Evolutionary conservation across 768 basidiomycete species (phyloP), one percentile per base, ranked within the genome.

Genomic region (Artomyces pyxidatus): DNA sequence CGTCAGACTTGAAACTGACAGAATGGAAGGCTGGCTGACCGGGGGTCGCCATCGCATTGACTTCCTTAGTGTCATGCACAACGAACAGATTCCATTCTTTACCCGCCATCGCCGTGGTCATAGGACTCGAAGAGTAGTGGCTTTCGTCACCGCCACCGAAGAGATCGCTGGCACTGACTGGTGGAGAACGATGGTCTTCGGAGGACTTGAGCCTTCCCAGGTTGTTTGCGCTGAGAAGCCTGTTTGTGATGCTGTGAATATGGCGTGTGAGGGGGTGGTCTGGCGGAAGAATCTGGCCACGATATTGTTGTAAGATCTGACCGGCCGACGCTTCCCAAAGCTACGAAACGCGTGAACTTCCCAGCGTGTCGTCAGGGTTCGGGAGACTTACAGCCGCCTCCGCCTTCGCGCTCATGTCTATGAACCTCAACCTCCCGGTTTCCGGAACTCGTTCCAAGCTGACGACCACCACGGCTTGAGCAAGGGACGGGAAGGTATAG

Each of bases 391-490:
- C 81, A 59, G 68, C 61, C 7, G 74, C 69, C 66, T 93, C 88
- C 23, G 64, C 66, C 45, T 71, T 69, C 0, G 74, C 73, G 37
- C 74, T 74, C 3, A 83, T 73, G 60, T 88, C 85, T 78, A 97
- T 95, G 62, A 94, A 96, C 19, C 94, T 68, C 77, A 84, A 85
- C 48, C 94, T 69, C 0, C 91, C 90, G 0, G 90, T 94, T 61
- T 93, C 85, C 2, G 86, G 81, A 0, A 91, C 87, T 60, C 78
- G 74, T 62, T 97, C 93, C 23, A 94, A 71, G 59, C 90, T 93
- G n/a, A 35, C 17, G 7, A 35, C 12, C 14, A 35, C 3, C 17
- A 8, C 12, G 2, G 7, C 17, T 8, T 14, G 5, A 35, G 1
- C 32, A 3, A 14, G 17, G 32, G 3, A 35, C 17, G 32, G 14